Conservation (phyloP, 371 early-diverging fungal genomes). For the Mortierella sp. region DNA sequence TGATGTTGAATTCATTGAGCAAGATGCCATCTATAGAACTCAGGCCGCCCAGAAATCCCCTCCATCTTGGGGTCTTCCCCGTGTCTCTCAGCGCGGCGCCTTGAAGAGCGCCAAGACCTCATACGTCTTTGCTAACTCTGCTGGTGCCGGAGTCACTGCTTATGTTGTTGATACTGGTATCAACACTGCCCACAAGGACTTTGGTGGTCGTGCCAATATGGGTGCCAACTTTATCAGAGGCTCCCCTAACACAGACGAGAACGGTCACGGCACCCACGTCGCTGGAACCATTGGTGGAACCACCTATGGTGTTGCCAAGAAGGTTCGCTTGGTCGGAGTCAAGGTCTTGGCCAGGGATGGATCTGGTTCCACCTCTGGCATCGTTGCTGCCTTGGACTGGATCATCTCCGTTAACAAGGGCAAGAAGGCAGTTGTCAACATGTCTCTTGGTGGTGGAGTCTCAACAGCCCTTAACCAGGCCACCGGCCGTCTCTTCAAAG, state of each 20-base stretch:
- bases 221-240: constrained; percentile 72
- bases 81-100: constrained; percentile 61
- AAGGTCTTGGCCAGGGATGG: constrained; percentile 83
- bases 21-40: constrained; percentile 59
- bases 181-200: constrained; percentile 78
- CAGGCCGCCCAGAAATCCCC: constrained; percentile 47
- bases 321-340: constrained; percentile 84
- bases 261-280: constrained; percentile 81
- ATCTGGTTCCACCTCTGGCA: constrained; percentile 71
- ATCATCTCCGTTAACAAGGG: constrained; percentile 58
- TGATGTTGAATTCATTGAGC: constrained; percentile 66
- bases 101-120: constrained; percentile 16
- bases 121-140: constrained; percentile 62
- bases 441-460: constrained; percentile 65
- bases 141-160: constrained; percentile 73
- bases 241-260: constrained; percentile 47
- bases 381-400: constrained; percentile 84
- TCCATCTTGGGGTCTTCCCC: constrained; percentile 71
- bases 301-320: constrained; percentile 91
- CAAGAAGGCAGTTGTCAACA: constrained; percentile 65
- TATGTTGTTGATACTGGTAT: constrained; percentile 86
- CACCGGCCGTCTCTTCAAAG: constrained; percentile 61
- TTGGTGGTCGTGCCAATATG: constrained; percentile 82
- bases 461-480: constrained; percentile 54
- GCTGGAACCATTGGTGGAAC: constrained; percentile 84